Evolutionary conservation across 805 yeast species (phyloP).

Genomic region (Danielia reshetovae): DNA sequence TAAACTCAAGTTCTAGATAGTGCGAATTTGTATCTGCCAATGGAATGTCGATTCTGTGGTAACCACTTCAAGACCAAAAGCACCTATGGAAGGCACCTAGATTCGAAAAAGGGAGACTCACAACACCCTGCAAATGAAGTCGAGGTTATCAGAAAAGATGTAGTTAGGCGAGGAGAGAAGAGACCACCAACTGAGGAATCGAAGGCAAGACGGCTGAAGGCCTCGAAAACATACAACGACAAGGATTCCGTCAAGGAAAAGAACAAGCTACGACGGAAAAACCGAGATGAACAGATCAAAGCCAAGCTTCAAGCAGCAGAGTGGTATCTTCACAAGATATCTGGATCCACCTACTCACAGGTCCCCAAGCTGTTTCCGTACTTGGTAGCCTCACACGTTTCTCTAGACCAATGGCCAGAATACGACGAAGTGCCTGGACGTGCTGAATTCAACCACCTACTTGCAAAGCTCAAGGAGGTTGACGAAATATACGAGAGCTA

Average conservation of each 20-base stretch:
- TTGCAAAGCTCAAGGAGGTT: neutral
- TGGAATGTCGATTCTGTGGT: constrained; percentile 48
- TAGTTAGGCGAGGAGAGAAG: constrained; percentile 23
- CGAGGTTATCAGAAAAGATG: constrained; percentile 43
- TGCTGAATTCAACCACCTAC: constrained; percentile 1
- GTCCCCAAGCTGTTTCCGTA: constrained; percentile 1
- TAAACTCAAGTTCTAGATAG: neutral
- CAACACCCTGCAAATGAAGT: constrained; percentile 50
- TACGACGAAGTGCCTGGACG: constrained; percentile 5
- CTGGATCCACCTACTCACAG: too few species aligned
- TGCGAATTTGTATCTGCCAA: too few species aligned
- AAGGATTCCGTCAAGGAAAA: constrained; percentile 46
- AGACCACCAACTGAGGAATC: constrained; percentile 7
- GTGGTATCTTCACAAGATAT: constrained; percentile 6
- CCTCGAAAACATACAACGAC: constrained; percentile 43
- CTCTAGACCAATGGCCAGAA: constrained; percentile 8
- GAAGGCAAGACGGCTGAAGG: constrained; percentile 33
- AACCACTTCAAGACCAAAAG: constrained; percentile 54
- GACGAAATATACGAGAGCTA: neutral
- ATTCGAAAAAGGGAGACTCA: constrained; percentile 49
- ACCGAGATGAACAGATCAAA: constrained; percentile 38
- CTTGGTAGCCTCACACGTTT: constrained; percentile 6
- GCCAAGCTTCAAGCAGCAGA: constrained; percentile 23
- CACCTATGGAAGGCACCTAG: constrained; percentile 58
- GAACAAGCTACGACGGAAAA: constrained; percentile 41